A percentile compares a stretch with the other conserved stretches of the same genome.
Evolutionary conservation across 2,329 filamentous ascomycete genomes (phyloP).

Genomic region (Fusarium tuaranense): DNA sequence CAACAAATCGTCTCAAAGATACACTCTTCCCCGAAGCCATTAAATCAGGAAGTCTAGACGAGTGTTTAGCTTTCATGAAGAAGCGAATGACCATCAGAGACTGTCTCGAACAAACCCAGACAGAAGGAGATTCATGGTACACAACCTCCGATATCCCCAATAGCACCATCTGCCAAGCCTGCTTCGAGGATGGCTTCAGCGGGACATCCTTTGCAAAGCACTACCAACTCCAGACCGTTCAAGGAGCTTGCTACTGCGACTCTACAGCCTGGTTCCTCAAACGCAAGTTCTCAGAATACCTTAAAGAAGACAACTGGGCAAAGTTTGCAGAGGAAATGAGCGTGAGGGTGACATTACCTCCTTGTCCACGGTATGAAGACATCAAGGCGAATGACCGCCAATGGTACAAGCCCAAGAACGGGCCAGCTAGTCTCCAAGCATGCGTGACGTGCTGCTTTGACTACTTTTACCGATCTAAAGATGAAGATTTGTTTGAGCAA

Average conservation of each 20-base stretch:
- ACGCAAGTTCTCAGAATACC: conserved; percentile 44
- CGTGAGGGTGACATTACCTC: conserved; percentile 39
- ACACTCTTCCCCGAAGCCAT: conserved; percentile 47
- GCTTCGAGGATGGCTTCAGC: conserved; percentile 52
- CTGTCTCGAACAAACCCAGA: conserved; percentile 26
- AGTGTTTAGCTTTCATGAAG: conserved; percentile 46
- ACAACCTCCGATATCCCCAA: conserved; percentile 46
- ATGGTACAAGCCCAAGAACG: conserved; percentile 49
- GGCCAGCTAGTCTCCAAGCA: conserved; percentile 43
- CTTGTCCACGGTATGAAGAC: conserved; percentile 42
- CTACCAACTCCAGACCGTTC: conserved; percentile 39
- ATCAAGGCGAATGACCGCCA: conserved; percentile 38
- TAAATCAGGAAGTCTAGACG: conserved; percentile 42
- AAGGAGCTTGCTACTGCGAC: conserved; percentile 45
- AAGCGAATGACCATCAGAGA: conserved; percentile 32
- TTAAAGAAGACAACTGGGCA: conserved; percentile 46
- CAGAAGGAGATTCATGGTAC: conserved; percentile 49
- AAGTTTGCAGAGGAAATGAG: conserved; percentile 48
- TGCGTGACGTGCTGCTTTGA: conserved; percentile 55
- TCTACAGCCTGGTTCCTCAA: conserved; percentile 46
- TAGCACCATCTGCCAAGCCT: conserved; percentile 52
- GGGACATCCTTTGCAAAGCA: conserved; percentile 43
- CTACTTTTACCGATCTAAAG: conserved; percentile 47
- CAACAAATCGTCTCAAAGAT: conserved; percentile 47
- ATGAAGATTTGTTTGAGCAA: conserved; percentile 41